phyloP scores from a whole-genome alignment of 1,284 basidiomycete genomes.

The Hemileia vastatrix region DNA sequence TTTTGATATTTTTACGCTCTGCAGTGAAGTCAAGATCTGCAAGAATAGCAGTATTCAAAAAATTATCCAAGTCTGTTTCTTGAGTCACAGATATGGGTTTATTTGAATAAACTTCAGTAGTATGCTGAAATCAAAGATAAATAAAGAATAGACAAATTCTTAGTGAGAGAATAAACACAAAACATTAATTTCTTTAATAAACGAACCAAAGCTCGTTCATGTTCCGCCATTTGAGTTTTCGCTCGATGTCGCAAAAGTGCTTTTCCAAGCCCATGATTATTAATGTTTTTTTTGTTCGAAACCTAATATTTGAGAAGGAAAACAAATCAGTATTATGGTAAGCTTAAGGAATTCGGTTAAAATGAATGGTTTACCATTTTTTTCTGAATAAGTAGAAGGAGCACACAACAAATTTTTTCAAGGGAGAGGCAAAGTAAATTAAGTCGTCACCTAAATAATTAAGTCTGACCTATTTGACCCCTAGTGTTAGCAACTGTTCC shows the following conservation, averaged over 20 bases:
- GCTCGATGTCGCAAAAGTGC: slow-evolving; percentile 20
- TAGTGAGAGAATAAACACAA: background rate
- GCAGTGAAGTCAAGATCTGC: slow-evolving; percentile 94
- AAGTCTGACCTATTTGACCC: too few relatives aligned
- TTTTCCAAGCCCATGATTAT: slow-evolving; percentile 23
- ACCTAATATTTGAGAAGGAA: too few relatives aligned
- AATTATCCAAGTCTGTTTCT: slow-evolving; percentile 90
- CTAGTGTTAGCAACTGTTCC: too few relatives aligned
- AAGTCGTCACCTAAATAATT: too few relatives aligned
- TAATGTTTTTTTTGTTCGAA: slow-evolving; percentile 12
- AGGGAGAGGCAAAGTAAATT: too few relatives aligned
- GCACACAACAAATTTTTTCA: too few relatives aligned
- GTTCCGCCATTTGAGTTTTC: slow-evolving; percentile 10
- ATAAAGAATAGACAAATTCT: too few relatives aligned
- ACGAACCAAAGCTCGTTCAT: slow-evolving; percentile 12
- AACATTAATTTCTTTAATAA: background rate
- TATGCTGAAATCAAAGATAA: slow-evolving; percentile 63
- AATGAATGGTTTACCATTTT: too few relatives aligned
- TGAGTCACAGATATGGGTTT: slow-evolving; percentile 88
- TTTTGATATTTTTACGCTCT: slow-evolving; percentile 86
- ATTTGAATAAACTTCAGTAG: slow-evolving; percentile 59
- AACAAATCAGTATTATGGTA: too few relatives aligned
- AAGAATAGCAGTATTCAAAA: slow-evolving; percentile 85
- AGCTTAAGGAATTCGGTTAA: too few relatives aligned
- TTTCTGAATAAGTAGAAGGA: too few relatives aligned